These are phyloP conservation scores for Pseudogymnoascus sp. DNA, from an alignment of 2,329 filamentous ascomycete species.

Conservation along the genomic window DNA sequence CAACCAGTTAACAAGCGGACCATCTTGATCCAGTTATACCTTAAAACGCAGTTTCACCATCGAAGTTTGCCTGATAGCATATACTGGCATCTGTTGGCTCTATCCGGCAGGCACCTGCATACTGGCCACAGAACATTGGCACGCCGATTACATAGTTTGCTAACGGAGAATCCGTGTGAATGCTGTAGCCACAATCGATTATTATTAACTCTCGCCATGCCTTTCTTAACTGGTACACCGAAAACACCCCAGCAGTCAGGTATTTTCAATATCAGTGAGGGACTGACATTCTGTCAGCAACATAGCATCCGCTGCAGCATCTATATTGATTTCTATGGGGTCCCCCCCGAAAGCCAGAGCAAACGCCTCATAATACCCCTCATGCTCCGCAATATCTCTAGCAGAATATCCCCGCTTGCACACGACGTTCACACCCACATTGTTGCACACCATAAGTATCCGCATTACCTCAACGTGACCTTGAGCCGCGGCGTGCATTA, in stretches of 20 bases:
- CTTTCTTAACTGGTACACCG: no score
- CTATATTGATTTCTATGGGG: neutral
- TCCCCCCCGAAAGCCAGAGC: neutral
- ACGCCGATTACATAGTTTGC: neutral
- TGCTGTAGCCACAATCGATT: neutral
- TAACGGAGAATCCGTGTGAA: neutral
- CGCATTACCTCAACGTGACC: neutral
- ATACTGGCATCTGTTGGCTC: slow-evolving; percentile 21
- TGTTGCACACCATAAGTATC: neutral
- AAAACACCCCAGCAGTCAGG: no score
- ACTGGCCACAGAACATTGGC: neutral
- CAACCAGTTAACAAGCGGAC: neutral
- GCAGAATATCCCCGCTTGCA: neutral
- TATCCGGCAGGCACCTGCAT: neutral
- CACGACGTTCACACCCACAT: neutral
- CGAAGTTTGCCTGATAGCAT: slow-evolving; percentile 28
- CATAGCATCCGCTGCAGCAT: no score
- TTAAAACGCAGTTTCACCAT: slow-evolving; percentile 17
- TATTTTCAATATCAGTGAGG: no score
- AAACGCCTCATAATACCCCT: neutral
- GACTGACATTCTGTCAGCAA: no score
- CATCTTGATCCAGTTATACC: neutral
- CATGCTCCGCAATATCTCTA: neutral
- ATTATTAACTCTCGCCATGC: neutral
- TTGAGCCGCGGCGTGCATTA: neutral